These are phyloP conservation scores for Leccinum uliginosum DNA, from an alignment of 768 basidiomycete genomes.

Conservation along the genomic window DNA sequence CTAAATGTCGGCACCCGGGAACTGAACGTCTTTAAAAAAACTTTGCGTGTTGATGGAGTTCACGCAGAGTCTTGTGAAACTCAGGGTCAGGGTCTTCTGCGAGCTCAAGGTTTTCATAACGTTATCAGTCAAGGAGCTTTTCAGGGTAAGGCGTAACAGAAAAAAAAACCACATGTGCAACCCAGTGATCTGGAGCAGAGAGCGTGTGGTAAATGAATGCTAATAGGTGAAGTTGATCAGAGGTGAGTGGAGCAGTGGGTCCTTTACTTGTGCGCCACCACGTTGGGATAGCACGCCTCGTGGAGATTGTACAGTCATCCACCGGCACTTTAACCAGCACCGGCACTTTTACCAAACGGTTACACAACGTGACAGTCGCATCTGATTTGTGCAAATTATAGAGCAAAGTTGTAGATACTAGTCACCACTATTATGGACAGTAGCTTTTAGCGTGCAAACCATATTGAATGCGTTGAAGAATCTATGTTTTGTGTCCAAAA, in stretches of 20 bases:
- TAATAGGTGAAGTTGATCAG: too few species aligned
- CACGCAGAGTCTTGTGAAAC: background rate
- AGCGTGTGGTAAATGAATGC: background rate
- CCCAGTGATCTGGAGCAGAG: background rate
- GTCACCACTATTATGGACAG: too few species aligned
- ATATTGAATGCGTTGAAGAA: too few species aligned
- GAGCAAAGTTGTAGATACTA: too few species aligned
- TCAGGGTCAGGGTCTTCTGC: constrained; percentile 20
- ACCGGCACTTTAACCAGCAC: too few species aligned
- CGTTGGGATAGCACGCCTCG: too few species aligned
- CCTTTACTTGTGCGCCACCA: background rate
- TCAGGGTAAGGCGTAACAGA: constrained; percentile 1
- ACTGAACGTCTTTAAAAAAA: background rate
- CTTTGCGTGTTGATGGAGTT: background rate
- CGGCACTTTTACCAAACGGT: too few species aligned
- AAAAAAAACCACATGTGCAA: background rate
- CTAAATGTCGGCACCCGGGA: background rate
- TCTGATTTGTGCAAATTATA: too few species aligned
- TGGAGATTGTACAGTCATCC: too few species aligned
- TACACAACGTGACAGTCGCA: too few species aligned
- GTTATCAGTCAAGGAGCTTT: background rate
- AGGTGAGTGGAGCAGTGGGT: background rate
- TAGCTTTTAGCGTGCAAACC: too few species aligned
- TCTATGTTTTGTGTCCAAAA: too few species aligned
- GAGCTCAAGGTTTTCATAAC: constrained; percentile 12